Conservation (phyloP, 2,329 filamentous ascomycete species). For the Aspergillus unguis region DNA sequence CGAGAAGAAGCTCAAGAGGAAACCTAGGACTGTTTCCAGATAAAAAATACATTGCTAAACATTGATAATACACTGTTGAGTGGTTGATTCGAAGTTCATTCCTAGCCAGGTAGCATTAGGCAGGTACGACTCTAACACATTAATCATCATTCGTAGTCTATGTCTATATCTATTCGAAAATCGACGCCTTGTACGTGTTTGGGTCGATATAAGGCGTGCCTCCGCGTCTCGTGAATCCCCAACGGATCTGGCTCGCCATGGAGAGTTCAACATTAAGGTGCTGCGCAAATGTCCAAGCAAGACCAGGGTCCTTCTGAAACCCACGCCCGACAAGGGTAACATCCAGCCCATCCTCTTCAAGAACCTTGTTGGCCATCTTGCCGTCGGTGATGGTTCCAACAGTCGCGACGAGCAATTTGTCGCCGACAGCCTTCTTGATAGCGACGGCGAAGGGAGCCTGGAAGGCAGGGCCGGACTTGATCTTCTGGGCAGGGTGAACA, state of each 20-base stretch:
- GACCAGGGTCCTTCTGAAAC: slow-evolving; percentile 78
- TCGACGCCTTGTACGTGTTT: slow-evolving; percentile 18
- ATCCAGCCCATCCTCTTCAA: slow-evolving; percentile 57
- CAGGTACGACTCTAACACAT: too few species aligned
- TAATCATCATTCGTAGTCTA: not conserved
- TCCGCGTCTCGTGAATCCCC: slow-evolving; percentile 46
- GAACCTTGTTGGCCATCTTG: slow-evolving; percentile 62
- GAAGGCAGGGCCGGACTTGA: slow-evolving; percentile 58
- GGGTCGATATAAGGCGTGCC: slow-evolving; percentile 21
- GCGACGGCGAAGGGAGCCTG: slow-evolving; percentile 70
- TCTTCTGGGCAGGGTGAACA: slow-evolving; percentile 50
- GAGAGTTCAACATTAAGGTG: slow-evolving; percentile 68
- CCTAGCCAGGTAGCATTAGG: too few species aligned
- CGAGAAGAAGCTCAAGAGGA: not conserved
- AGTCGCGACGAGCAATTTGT: slow-evolving; percentile 65
- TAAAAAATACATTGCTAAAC: too few species aligned
- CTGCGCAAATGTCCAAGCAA: slow-evolving; percentile 70
- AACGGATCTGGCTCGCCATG: slow-evolving; percentile 69
- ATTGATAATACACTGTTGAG: too few species aligned
- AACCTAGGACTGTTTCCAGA: not conserved
- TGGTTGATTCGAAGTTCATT: too few species aligned
- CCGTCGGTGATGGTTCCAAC: slow-evolving; percentile 72
- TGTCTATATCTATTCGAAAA: slow-evolving; percentile 18
- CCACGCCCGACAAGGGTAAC: slow-evolving; percentile 70
- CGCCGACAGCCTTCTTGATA: slow-evolving; percentile 72